Evolutionary conservation across 108 stramenopile species (phyloP), one percentile per base, ranked within the genome.

Genomic region (Discostella pseudostelligera): DNA sequence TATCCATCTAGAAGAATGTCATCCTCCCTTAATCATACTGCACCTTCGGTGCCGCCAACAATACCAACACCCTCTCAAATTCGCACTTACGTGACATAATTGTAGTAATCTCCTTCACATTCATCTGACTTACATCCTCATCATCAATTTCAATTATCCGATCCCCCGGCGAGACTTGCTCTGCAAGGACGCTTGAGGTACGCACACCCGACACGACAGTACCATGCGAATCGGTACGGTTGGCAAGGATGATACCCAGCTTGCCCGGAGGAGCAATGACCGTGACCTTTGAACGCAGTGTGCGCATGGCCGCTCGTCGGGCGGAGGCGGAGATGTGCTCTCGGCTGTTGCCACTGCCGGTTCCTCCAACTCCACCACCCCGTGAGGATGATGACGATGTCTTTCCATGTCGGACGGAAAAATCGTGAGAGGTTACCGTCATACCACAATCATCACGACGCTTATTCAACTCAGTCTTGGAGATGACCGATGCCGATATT

Each of bases 101-200:
- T 1, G 89, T 89, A 8, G 90, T 92, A 24, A 94, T 94, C 67
- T 94, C 93, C 39, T 82, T 79, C 14, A 92, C 90, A 24, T 87
- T 88, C 90, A 94, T 94, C 61, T 86, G 86, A 51, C 83, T 83
- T 10, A 94, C 93, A 80, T 94, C 93, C 70, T 94, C 93, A 2
- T 86, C 93, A 65, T 94, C 93, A 70, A 94, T 94, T 10, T 87
- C 90, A 51, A 90, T 78, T 45, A 94, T 94, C 8, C 93, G 74
- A 70, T 94, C 93, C 1, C 90, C 90, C 21, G 93, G 93, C 14
- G 80, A 77, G 0, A 94, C 86, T 47, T 86, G 73, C 1, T 88
- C 83, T 2, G 81, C 88, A 69, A 94, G 65, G 7, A 89, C 90
- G 47, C 74, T 78, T 3, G 87, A 86, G 6, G 88, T 88, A 28